phyloP scores from a whole-genome alignment of 495 filamentous ascomycete species.

The Viridothelium virens region DNA sequence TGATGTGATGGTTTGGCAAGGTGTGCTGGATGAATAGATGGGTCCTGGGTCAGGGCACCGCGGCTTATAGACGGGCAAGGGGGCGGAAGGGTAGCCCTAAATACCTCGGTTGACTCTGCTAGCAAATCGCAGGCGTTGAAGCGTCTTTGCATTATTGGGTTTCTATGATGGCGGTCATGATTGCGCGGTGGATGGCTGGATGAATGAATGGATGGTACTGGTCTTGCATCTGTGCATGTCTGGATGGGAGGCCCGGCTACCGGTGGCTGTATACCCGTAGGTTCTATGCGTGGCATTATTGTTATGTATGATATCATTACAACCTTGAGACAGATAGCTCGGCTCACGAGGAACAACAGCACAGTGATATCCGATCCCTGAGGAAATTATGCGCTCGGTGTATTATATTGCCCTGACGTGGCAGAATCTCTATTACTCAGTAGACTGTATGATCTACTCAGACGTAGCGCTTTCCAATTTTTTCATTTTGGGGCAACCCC shows the following conservation, averaged over 20 bases:
- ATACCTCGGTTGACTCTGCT: not conserved
- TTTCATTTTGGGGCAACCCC: too few species aligned
- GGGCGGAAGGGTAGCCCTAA: not conserved
- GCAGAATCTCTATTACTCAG: too few species aligned
- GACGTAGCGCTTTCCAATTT: too few species aligned
- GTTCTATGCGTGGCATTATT: not conserved
- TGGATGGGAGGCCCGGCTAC: not conserved
- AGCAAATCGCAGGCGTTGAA: not conserved
- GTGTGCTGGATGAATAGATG: not conserved
- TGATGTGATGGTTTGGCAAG: slow-evolving; percentile 40
- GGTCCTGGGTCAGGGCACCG: too few species aligned
- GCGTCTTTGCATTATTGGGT: not conserved
- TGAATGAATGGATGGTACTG: not conserved
- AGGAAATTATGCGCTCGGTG: too few species aligned
- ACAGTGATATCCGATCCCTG: too few species aligned
- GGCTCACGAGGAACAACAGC: too few species aligned
- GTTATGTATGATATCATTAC: not conserved
- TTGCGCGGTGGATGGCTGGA: not conserved
- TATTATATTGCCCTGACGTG: too few species aligned
- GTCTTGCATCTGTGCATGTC: not conserved
- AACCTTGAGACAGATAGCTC: not conserved
- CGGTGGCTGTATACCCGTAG: slow-evolving; percentile 3
- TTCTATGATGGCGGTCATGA: not conserved
- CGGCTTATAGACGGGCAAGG: not conserved
- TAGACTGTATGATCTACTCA: too few species aligned